Percentiles rank a stretch among this genome's conserved stretches.
Evolutionary conservation across 495 filamentous ascomycete species (phyloP).

Genomic region (Extremus antarcticus): DNA sequence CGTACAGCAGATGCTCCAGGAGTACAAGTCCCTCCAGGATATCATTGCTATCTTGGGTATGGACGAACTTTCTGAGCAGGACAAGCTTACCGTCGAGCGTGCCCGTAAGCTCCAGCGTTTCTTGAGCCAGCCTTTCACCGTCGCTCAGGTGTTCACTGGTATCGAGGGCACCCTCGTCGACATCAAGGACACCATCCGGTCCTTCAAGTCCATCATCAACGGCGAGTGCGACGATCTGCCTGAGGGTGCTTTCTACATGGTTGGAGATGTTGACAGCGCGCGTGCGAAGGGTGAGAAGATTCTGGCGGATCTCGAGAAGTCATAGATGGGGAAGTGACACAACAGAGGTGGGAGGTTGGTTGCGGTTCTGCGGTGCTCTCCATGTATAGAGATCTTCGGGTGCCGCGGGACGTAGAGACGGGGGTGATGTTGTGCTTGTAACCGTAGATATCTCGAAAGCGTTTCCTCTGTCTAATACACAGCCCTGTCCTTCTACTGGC

Average conservation of each 20-base stretch:
- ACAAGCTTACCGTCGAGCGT: slow-evolving; percentile 99
- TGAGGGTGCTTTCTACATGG: slow-evolving; percentile 95
- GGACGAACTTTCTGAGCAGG: slow-evolving; percentile 97
- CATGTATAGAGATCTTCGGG: neutral
- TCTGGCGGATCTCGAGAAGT: slow-evolving; percentile 76
- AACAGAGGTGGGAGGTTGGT: neutral
- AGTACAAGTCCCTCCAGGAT: slow-evolving; percentile 99
- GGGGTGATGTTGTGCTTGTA: slow-evolving; percentile 1
- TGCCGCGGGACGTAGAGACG: neutral
- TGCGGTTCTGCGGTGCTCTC: neutral
- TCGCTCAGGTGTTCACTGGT: slow-evolving; percentile 96
- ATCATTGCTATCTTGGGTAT: slow-evolving; percentile 99
- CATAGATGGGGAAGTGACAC: slow-evolving; percentile 1
- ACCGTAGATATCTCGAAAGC: slow-evolving; percentile 10
- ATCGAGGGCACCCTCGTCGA: slow-evolving; percentile 96
- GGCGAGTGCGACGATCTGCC: slow-evolving; percentile 94
- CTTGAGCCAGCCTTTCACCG: slow-evolving; percentile 97
- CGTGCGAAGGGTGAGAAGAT: slow-evolving; percentile 99
- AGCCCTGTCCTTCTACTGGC: too few species aligned
- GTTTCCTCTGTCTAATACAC: slow-evolving; percentile 2
- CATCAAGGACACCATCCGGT: slow-evolving; percentile 93
- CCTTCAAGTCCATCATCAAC: slow-evolving; percentile 94
- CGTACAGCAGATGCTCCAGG: slow-evolving; percentile 98
- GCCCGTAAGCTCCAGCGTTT: slow-evolving; percentile 99
- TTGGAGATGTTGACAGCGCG: slow-evolving; percentile 87